Percentiles rank a stretch among this genome's conserved stretches.
Evolutionary conservation across 768 basidiomycete genomes (phyloP).

Genomic region (Ramaria sp.): DNA sequence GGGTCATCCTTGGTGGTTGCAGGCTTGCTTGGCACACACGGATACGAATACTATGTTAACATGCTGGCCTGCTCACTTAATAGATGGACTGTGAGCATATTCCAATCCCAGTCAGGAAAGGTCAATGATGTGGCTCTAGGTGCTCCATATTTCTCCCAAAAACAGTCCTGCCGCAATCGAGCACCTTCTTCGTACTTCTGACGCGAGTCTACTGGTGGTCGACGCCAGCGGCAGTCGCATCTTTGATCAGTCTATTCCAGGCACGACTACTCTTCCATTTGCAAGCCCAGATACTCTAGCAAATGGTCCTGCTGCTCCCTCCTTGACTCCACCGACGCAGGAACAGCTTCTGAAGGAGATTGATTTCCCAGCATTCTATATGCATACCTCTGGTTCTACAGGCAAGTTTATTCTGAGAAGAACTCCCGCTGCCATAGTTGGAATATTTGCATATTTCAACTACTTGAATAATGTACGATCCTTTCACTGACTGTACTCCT

Average conservation of each 20-base stretch:
- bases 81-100: conserved; percentile 8
- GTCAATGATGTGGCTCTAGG: neutral
- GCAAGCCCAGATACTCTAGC: neutral
- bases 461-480: neutral
- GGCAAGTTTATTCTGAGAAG: neutral
- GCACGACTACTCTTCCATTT: neutral
- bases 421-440: no score
- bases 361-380: neutral
- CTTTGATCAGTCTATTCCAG: neutral
- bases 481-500: neutral
- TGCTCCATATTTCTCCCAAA: conserved; percentile 3
- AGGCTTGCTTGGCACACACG: neutral
- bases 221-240: neutral
- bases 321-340: neutral
- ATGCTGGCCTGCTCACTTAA: conserved; percentile 1
- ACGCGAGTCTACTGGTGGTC: neutral
- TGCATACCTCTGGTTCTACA: conserved; percentile 5
- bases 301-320: neutral
- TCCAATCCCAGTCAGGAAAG: neutral
- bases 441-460: neutral
- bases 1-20: neutral
- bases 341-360: neutral
- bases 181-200: conserved; percentile 1
- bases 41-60: conserved; percentile 4
- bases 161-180: conserved; percentile 5